phyloP scores from a whole-genome alignment of 2,329 filamentous ascomycete species.

The Talaromyces atroroseus region DNA sequence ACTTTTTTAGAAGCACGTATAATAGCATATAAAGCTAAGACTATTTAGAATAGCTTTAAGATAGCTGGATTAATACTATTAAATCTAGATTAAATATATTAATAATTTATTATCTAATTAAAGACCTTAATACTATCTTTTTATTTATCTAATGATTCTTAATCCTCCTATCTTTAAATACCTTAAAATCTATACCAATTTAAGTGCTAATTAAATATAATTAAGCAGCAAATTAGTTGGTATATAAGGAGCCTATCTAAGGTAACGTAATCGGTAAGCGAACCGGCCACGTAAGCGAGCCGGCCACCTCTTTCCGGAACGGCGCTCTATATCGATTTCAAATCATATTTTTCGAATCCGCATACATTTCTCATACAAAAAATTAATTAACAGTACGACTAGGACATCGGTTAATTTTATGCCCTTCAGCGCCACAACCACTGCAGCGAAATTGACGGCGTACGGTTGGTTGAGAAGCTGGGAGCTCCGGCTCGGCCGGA shows the following conservation, averaged over 20 bases:
- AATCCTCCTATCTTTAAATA: no score
- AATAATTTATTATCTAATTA: neutral
- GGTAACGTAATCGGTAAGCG: neutral
- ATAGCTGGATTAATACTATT: neutral
- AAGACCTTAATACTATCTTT: neutral
- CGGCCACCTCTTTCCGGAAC: neutral
- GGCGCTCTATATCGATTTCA: neutral
- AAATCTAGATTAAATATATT: neutral
- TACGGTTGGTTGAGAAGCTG: neutral
- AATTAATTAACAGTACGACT: conserved; percentile 5
- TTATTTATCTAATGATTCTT: no score
- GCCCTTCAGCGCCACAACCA: neutral
- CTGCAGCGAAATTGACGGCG: neutral
- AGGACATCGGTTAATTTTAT: conserved; percentile 1
- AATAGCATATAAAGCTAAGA: no score
- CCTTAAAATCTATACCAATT: no score
- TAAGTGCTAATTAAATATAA: no score
- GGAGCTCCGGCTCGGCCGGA: neutral
- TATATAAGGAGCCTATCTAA: no score
- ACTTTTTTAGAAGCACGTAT: no score
- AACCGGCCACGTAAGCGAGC: neutral
- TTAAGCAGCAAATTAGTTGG: no score
- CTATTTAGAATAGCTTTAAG: no score
- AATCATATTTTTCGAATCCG: neutral
- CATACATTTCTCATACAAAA: conserved; percentile 7